These are phyloP conservation scores for Cyclotella distinguenda DNA, from an alignment of 108 stramenopile species.

Conservation along the genomic window DNA sequence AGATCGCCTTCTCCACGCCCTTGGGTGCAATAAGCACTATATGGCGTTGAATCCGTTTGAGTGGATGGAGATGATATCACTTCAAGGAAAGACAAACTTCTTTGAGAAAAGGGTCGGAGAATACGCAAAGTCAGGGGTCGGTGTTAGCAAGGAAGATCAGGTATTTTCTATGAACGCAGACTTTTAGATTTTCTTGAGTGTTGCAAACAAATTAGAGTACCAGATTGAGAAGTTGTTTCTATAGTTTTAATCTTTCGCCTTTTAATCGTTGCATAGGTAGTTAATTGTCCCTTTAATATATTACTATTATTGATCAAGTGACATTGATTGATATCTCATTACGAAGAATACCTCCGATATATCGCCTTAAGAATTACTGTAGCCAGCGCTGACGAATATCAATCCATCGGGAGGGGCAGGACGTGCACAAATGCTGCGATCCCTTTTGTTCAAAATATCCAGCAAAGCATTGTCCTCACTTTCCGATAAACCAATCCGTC, in stretches of 20 bases:
- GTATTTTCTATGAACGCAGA: constrained; percentile 88
- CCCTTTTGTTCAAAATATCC: constrained; percentile 35
- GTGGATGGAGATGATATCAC: constrained; percentile 98
- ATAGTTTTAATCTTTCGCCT: neutral
- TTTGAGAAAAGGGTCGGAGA: constrained; percentile 97
- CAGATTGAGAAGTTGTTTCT: constrained; percentile 4
- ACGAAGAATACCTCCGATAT: too few relatives aligned
- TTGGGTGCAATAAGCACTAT: constrained; percentile 89
- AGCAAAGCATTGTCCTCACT: constrained; percentile 36
- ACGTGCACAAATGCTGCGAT: constrained; percentile 43
- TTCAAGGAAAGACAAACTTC: constrained; percentile 99
- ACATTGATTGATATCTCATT: neutral
- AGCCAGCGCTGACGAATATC: constrained; percentile 60
- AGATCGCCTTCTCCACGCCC: constrained; percentile 91
- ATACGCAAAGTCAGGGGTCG: constrained; percentile 94
- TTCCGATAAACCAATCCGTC: neutral
- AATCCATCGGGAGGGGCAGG: constrained; percentile 71
- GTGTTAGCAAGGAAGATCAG: constrained; percentile 79
- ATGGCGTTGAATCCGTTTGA: constrained; percentile 95
- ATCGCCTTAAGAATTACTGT: too few relatives aligned
- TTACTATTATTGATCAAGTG: too few relatives aligned
- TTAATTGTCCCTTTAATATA: neutral
- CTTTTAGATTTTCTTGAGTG: constrained; percentile 56
- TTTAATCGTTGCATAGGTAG: neutral
- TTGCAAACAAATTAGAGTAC: neutral